Evolutionary conservation across 371 early-diverging fungal genomes (phyloP), one percentile per base, ranked within the genome.

Genomic region (Mortierella sp.): DNA sequence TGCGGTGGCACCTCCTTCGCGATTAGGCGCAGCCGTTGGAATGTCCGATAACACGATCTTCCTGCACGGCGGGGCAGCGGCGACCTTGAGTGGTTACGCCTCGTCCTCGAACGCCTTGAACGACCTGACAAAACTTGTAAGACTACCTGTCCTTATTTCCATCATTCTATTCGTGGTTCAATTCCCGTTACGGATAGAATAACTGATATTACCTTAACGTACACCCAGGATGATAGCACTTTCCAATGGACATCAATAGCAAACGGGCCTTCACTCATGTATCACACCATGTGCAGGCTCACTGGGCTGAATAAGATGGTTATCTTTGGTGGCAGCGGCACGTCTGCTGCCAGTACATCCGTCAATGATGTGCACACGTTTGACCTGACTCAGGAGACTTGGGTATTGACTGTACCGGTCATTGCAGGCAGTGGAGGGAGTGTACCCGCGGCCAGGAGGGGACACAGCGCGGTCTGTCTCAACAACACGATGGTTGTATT

Each of bases 261-360:
- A 28, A 60, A 60, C 42, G 76, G 76, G 28, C 70, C 76, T 6
- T 21, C 76, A 1, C 52, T 75, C 42, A 61, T 61, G 70, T 75
- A 64, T 28, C 76, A 75, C 31, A 69, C 76, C 3, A 69, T 75
- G 76, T 75, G 76, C 50, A 64, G 48, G 24, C 57, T 75, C 21
- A 8, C 76, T 6, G 76, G 70, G 17, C 50, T 69, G 34, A 69
- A 75, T 37, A 41, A 5, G 23, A 69, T 75, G 76, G 49, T 51
- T 12, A 24, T 61, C 60, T 75, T 75, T 60, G 76, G 76, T n/a
- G 76, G 76, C 27, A 60, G 42, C 17, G 69, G 64, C 52, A 47
- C n/a, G n/a, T n/a, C n/a, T n/a, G n/a, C 49, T 28, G 2, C 30
- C 37, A 50, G 23, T 28, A 41, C 2, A n/a, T 39, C 70, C 24